phyloP scores from a whole-genome alignment of 768 basidiomycete species.

The Tulasnella sp. region DNA sequence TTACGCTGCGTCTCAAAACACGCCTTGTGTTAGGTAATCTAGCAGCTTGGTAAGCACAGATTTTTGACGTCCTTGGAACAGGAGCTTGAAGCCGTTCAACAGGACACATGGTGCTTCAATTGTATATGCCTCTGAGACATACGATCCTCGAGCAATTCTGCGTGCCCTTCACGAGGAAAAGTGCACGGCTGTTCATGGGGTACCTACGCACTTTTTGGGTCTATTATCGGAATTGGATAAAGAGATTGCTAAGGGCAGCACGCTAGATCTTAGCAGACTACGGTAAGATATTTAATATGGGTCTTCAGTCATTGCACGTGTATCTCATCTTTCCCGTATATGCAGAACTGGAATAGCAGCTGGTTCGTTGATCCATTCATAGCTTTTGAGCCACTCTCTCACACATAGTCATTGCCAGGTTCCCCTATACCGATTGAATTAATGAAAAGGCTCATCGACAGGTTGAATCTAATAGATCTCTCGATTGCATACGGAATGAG shows the following conservation, averaged over 20 bases:
- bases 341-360: slow-evolving; percentile 70
- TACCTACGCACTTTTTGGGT: slow-evolving; percentile 74
- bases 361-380: slow-evolving; percentile 22
- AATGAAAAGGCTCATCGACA: slow-evolving; percentile 57
- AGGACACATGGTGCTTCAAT: slow-evolving; percentile 63
- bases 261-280: slow-evolving; percentile 35
- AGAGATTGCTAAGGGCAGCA: slow-evolving; percentile 31
- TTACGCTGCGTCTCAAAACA: slow-evolving; percentile 24
- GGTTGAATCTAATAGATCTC: slow-evolving; percentile 53
- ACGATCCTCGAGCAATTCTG: slow-evolving; percentile 51
- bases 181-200: slow-evolving; percentile 72
- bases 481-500: slow-evolving; percentile 84
- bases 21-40: slow-evolving; percentile 18
- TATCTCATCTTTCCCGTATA: neutral
- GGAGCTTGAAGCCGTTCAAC: neutral
- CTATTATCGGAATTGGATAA: slow-evolving; percentile 46
- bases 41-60: slow-evolving; percentile 11
- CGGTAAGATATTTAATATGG: slow-evolving; percentile 32
- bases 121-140: slow-evolving; percentile 60
- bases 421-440: slow-evolving; percentile 66
- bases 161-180: slow-evolving; percentile 53
- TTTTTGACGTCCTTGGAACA: neutral
- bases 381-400: too few species aligned
- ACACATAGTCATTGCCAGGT: slow-evolving; percentile 21
- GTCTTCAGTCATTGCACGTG: neutral